Percentiles rank a stretch among this genome's conserved stretches.
phyloP scores from a whole-genome alignment of 1,284 basidiomycete species.

The Sporisorium graminicola region DNA sequence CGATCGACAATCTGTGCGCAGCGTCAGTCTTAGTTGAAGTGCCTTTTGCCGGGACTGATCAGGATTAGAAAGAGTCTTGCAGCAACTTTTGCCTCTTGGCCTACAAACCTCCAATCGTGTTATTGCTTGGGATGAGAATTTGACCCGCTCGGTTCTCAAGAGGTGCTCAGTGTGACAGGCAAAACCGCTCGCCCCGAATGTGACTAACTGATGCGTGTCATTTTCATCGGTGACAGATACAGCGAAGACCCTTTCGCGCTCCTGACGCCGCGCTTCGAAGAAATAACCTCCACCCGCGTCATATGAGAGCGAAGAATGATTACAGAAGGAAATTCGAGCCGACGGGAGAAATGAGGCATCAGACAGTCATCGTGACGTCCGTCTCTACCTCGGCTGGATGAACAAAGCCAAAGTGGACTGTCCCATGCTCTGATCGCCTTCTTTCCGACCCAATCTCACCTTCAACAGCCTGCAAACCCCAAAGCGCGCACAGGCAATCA shows the following conservation, averaged over 20 bases:
- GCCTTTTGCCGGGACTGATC: no score
- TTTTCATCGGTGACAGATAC: not conserved
- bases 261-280: not conserved
- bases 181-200: no score
- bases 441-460: not conserved
- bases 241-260: no score
- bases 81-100: not conserved
- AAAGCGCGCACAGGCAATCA: not conserved
- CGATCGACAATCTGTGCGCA: no score
- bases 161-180: not conserved
- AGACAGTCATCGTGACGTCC: conserved; percentile 2
- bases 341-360: not conserved
- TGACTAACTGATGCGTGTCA: no score
- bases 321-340: not conserved
- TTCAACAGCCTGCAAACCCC: not conserved
- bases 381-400: not conserved
- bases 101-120: not conserved
- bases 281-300: not conserved
- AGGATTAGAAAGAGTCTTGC: no score
- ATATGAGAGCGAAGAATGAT: not conserved
- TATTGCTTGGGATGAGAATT: not conserved
- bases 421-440: not conserved
- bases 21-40: no score
- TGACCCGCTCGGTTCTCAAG: not conserved
- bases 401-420: not conserved